Percentiles rank a stretch among this genome's conserved stretches.
These are phyloP conservation scores for Gynochthodes officinalis DNA, from an alignment of 257 asterid species.

Conservation along the genomic window DNA sequence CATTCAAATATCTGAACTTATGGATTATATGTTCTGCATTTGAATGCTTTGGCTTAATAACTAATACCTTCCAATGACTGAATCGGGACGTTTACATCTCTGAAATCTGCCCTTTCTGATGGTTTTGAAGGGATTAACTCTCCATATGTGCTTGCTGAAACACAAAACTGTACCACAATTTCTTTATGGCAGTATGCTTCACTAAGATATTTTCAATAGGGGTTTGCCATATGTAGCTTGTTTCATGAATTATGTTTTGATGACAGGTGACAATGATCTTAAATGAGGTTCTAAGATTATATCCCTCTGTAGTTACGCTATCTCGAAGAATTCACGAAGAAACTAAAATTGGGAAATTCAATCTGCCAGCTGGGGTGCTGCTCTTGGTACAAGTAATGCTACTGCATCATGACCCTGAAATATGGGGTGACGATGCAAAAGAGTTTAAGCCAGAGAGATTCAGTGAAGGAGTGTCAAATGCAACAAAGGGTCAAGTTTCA, in stretches of 20 bases:
- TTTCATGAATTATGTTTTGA: background rate
- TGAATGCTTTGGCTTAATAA: too few species aligned
- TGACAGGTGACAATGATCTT: conserved; percentile 19
- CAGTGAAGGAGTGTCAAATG: conserved; percentile 26
- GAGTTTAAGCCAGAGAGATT: conserved; percentile 35
- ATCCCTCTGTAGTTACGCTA: background rate
- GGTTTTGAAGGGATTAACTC: background rate
- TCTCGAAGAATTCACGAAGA: conserved; percentile 12
- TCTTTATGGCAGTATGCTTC: too few species aligned
- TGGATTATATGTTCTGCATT: background rate
- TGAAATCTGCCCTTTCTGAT: background rate
- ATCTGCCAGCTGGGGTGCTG: conserved; percentile 20
- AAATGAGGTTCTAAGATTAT: conserved; percentile 19
- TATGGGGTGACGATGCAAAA: conserved; percentile 28
- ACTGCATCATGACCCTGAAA: conserved; percentile 20
- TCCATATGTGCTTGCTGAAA: too few species aligned
- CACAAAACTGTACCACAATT: too few species aligned
- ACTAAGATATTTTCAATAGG: too few species aligned
- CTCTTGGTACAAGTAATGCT: conserved; percentile 11
- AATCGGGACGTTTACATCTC: background rate
- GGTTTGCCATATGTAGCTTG: background rate
- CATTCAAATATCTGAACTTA: background rate
- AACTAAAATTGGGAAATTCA: conserved; percentile 10
- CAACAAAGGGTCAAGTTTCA: conserved; percentile 24
- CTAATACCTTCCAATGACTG: too few species aligned